Evolutionary conservation across 2,329 filamentous ascomycete genomes (phyloP), one percentile per base, ranked within the genome.

Genomic region (Penicillium sp.): DNA sequence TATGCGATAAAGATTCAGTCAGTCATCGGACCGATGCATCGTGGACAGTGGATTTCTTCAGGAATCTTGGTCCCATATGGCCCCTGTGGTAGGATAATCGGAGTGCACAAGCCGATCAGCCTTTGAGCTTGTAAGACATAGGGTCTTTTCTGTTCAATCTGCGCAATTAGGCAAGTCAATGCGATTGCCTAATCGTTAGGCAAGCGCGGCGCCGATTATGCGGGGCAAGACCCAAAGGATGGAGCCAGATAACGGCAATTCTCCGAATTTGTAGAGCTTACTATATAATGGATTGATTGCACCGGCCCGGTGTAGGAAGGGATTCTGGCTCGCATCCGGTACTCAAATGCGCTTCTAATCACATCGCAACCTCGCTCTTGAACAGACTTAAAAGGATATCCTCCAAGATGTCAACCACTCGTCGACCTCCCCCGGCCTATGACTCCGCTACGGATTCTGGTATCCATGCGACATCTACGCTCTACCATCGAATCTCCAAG

Each of bases 341-440:
- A 5, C 13, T 35, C 10, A 14, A 51, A 26, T 13, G 19, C 28
- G 8, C 28, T 35, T 35, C 22, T 30, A 40, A 28, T 28, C 25
- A 11, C 35, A 14, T 28, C 25, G 35, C 22, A 40, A 38, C 7
- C 19, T 8, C 26, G n/a, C 45, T 30, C 4, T 40, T 35, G 28
- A 19, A 11, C 10, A 30, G n/a, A 11, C 13, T 13, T 13, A n/a
- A 13, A 37, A 40, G 26, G 26, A 30, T 48, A 28, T n/a, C 3
- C 14, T 25, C 10, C 51, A 67, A 55, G 11, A 76, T 75, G 69
- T 59, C 71, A 64, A 58, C 69, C 28, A 52, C 69, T 35, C 72
- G 65, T 61, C 75, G 69, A 25, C 76, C 77, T 61, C 68, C 76
- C 5, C 77, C 76, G 16, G 77, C 77, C 38, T 79, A 79, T 58